Evolutionary conservation across 331 rosid genomes (phyloP).

Genomic region (Stylosanthes scabra): DNA sequence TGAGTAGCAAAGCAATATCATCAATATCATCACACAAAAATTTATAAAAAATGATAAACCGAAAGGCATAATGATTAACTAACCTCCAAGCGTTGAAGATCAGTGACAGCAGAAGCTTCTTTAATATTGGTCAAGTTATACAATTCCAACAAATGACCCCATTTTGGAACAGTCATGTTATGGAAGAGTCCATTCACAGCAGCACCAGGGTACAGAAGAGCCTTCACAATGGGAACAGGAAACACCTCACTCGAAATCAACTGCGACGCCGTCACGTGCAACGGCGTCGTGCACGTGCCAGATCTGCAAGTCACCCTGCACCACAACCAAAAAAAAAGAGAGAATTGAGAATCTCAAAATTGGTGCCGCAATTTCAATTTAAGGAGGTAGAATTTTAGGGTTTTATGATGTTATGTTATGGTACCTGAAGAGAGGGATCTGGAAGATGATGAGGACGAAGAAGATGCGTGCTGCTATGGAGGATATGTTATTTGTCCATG

Average conservation of each 20-base stretch:
- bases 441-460: slow-evolving; percentile 79
- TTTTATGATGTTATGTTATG: not conserved
- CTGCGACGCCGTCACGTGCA: slow-evolving; percentile 95
- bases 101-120: slow-evolving; percentile 76
- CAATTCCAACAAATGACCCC: slow-evolving; percentile 66
- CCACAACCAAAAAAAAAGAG: not conserved
- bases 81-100: slow-evolving; percentile 98
- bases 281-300: slow-evolving; percentile 82
- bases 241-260: slow-evolving; percentile 87
- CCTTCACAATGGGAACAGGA: slow-evolving; percentile 72
- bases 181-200: slow-evolving; percentile 64
- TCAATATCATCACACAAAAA: not conserved
- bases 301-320: slow-evolving; percentile 93
- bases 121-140: slow-evolving; percentile 79
- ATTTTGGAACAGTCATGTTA: slow-evolving; percentile 72
- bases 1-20: no score
- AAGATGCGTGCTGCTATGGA: slow-evolving; percentile 64
- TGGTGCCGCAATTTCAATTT: not conserved
- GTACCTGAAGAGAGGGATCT: slow-evolving; percentile 96
- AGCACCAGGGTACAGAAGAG: slow-evolving; percentile 94
- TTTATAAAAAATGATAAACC: not conserved
- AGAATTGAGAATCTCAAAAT: slow-evolving; percentile 11
- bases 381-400: not conserved
- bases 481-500: slow-evolving; percentile 64
- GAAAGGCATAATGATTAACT: slow-evolving; percentile 12